A percentile compares a stretch with the other conserved stretches of the same genome.
Conservation (phyloP, 345 rosid species). For the Gossypium longicalyx region DNA sequence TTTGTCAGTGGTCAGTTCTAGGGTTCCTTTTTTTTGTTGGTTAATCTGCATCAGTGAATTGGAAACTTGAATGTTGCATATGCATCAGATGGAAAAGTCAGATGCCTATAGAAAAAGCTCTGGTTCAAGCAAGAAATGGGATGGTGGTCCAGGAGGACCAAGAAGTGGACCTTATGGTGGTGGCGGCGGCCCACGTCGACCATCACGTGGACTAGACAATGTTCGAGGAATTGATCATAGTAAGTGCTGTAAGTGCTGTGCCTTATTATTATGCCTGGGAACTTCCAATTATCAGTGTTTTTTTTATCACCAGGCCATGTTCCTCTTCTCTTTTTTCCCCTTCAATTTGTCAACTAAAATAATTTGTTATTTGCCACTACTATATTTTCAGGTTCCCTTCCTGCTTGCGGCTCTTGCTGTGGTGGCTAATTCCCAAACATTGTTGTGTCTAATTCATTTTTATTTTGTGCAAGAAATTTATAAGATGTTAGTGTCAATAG, state of each 20-base stretch:
- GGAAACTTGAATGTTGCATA: neutral
- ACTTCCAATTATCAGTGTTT: constrained; percentile 23
- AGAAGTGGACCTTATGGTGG: constrained; percentile 70
- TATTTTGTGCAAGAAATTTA: no score
- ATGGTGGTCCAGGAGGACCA: constrained; percentile 77
- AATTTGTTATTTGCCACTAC: constrained; percentile 29
- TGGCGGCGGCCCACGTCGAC: constrained; percentile 64
- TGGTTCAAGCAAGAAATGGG: constrained; percentile 79
- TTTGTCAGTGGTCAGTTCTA: neutral
- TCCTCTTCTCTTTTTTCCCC: constrained; percentile 28
- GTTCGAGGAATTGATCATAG: constrained; percentile 72
- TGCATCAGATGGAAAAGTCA: constrained; percentile 75
- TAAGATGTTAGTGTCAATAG: no score
- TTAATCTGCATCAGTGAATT: neutral
- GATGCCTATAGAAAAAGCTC: constrained; percentile 64
- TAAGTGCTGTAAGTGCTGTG: constrained; percentile 43
- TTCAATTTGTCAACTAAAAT: constrained; percentile 29
- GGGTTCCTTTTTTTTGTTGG: neutral
- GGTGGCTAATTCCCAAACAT: constrained; percentile 29
- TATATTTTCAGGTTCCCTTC: constrained; percentile 43
- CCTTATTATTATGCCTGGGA: neutral
- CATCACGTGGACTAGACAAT: constrained; percentile 75
- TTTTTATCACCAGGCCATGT: constrained; percentile 19
- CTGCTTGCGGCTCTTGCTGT: constrained; percentile 84
- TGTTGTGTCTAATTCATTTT: no score